Evolutionary conservation across 148 eudicot species (phyloP).

Genomic region (Pharnaceum exiguum): DNA sequence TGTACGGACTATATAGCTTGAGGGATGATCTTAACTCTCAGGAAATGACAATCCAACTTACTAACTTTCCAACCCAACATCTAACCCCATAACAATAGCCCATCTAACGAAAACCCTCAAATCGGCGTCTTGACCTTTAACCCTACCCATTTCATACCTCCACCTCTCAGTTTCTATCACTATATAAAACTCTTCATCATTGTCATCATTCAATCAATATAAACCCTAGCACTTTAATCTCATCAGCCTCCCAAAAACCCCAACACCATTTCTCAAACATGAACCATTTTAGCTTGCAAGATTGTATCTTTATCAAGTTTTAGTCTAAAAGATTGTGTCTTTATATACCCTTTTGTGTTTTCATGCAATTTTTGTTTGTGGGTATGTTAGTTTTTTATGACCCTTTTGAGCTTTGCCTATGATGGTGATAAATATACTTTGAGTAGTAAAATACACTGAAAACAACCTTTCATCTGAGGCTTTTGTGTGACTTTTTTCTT

Average conservation of each 20-base stretch:
- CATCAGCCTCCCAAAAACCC: constrained; percentile 6
- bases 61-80: too few relatives aligned
- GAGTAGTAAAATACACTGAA: constrained; percentile 29
- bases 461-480: constrained; percentile 28
- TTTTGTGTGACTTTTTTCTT: neutral
- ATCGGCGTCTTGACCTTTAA: neutral
- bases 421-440: constrained; percentile 36
- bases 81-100: too few relatives aligned
- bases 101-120: too few relatives aligned
- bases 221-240: neutral
- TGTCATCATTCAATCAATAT: too few relatives aligned
- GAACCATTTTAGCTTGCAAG: too few relatives aligned
- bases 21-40: too few relatives aligned
- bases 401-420: constrained; percentile 8
- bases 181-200: neutral
- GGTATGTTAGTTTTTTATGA: neutral
- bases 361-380: neutral
- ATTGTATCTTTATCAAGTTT: too few relatives aligned
- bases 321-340: too few relatives aligned
- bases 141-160: constrained; percentile 11
- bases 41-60: too few relatives aligned
- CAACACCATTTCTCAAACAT: neutral
- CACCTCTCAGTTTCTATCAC: neutral
- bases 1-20: too few relatives aligned
- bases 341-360: neutral